These are phyloP conservation scores for Tylopilus rubrobrunneus DNA, from an alignment of 768 basidiomycete species.

Conservation along the genomic window DNA sequence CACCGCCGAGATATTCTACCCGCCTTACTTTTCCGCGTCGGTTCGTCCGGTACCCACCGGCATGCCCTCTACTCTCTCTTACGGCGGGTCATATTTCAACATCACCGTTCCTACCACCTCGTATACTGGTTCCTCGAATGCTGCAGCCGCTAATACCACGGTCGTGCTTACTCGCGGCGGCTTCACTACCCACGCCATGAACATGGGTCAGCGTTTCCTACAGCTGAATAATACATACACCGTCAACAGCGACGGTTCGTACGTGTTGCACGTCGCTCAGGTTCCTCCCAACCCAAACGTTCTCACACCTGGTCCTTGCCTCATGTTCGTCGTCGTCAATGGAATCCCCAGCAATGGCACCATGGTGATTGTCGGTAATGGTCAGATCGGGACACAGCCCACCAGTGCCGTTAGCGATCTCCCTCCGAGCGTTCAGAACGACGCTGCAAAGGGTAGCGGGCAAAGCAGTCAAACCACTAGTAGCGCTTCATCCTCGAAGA, in stretches of 20 bases:
- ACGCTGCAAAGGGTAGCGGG: constrained; percentile 36
- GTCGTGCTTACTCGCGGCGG: constrained; percentile 83
- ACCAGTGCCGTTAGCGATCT: constrained; percentile 24
- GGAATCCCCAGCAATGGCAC: constrained; percentile 84
- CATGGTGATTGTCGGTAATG: constrained; percentile 75
- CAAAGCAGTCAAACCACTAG: constrained; percentile 5
- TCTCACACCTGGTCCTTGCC: constrained; percentile 86
- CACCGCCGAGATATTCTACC: constrained; percentile 86
- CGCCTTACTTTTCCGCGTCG: constrained; percentile 73
- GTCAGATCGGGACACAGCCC: constrained; percentile 70
- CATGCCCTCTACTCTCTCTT: constrained; percentile 70
- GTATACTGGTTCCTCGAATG: constrained; percentile 62
- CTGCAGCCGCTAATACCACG: constrained; percentile 68
- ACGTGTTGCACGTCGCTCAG: constrained; percentile 78
- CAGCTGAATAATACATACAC: constrained; percentile 86
- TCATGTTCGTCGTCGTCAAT: constrained; percentile 78
- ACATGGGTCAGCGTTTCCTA: constrained; percentile 83
- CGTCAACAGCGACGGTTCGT: constrained; percentile 70
- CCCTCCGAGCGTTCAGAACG: constrained; percentile 39
- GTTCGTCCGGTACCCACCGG: constrained; percentile 68
- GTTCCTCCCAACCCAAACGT: constrained; percentile 81
- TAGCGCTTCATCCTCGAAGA: constrained; percentile 22
- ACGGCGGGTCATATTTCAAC: constrained; percentile 83
- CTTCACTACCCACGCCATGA: constrained; percentile 84
- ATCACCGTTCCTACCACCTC: constrained; percentile 63